Conservation (phyloP, 2,329 filamentous ascomycete species). For the Aspergillus sp. region DNA sequence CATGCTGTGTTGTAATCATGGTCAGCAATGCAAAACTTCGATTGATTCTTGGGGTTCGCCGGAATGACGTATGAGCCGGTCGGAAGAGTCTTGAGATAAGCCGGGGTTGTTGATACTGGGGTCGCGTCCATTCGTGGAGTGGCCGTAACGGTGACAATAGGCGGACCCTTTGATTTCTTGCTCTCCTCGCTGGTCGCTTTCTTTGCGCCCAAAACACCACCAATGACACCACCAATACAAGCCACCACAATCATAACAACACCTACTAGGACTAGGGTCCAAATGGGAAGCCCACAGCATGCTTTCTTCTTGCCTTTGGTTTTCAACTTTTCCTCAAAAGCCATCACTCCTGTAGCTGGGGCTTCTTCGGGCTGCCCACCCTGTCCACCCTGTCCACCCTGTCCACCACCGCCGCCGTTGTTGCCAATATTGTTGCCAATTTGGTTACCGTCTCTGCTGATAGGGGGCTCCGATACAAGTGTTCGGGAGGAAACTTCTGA, state of each 20-base stretch:
- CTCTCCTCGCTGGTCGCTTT: constrained; percentile 26
- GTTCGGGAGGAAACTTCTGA: not conserved
- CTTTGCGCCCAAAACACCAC: constrained; percentile 47
- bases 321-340: constrained; percentile 41
- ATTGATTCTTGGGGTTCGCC: constrained; percentile 42
- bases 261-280: constrained; percentile 44
- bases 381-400: constrained; percentile 7
- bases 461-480: constrained; percentile 6
- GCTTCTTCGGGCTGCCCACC: constrained; percentile 13
- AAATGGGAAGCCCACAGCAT: constrained; percentile 50
- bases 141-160: constrained; percentile 44
- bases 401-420: constrained; percentile 5
- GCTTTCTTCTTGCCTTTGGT: constrained; percentile 38
- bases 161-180: constrained; percentile 16
- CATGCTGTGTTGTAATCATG: constrained; percentile 45
- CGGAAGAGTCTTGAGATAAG: constrained; percentile 41
- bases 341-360: constrained; percentile 32
- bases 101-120: constrained; percentile 43
- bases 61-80: constrained; percentile 49
- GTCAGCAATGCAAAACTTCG: constrained; percentile 46
- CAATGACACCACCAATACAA: constrained; percentile 51
- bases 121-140: constrained; percentile 48
- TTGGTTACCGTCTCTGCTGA: not conserved
- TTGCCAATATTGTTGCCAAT: not conserved
- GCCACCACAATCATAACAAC: constrained; percentile 45